These are phyloP conservation scores for Pseudonitzschia pungens DNA, from an alignment of 108 stramenopile genomes.

Conservation along the genomic window DNA sequence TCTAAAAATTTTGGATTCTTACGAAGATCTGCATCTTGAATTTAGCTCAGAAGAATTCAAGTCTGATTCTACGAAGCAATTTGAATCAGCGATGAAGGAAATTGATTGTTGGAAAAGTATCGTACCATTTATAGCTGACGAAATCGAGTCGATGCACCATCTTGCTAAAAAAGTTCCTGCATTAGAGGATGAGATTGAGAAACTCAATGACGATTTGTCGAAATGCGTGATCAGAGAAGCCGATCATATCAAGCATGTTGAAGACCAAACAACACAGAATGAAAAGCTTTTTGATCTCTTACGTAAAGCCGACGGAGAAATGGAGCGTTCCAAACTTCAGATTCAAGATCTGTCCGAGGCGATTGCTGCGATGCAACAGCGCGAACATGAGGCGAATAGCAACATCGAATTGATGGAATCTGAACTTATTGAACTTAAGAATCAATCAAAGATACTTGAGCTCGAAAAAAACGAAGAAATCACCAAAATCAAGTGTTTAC, in stretches of 20 bases:
- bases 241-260: slow-evolving; percentile 10
- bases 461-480: slow-evolving; percentile 2
- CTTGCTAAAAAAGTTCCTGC: background rate
- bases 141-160: slow-evolving; percentile 8
- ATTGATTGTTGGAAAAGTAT: slow-evolving; percentile 14
- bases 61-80: background rate
- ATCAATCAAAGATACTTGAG: background rate
- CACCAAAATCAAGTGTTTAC: slow-evolving; percentile 2
- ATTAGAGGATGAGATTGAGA: slow-evolving; percentile 3
- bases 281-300: slow-evolving; percentile 30
- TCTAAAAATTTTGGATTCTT: background rate
- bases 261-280: slow-evolving; percentile 26
- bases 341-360: slow-evolving; percentile 37
- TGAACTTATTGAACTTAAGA: background rate
- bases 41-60: background rate
- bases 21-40: background rate
- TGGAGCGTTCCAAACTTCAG: slow-evolving; percentile 36
- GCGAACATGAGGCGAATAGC: slow-evolving; percentile 20
- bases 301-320: slow-evolving; percentile 35
- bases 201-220: background rate
- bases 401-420: slow-evolving; percentile 9
- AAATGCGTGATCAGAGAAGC: background rate
- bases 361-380: slow-evolving; percentile 23
- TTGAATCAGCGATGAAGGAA: slow-evolving; percentile 11
- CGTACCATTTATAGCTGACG: slow-evolving; percentile 8